Evolutionary conservation across 257 asterid genomes (phyloP), one percentile per base, ranked within the genome.

Genomic region (Solanum virginianum): DNA sequence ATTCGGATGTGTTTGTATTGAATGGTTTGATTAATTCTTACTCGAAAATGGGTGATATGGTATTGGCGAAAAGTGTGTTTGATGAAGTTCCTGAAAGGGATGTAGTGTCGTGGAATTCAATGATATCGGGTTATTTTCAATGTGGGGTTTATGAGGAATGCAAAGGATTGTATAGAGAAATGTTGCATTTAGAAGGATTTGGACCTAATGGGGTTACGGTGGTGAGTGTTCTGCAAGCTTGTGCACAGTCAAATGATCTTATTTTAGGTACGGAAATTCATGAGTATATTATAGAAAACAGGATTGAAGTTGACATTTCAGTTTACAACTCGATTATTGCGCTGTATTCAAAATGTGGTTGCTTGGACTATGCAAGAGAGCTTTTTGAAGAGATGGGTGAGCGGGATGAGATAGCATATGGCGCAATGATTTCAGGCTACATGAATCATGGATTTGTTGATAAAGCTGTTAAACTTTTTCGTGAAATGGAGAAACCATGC

Each of bases 41-140:
- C 65, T 91, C 98, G 3, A 90, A 95, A 85, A 89, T 92, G 75
- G 95, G 89, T 81, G 97, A 93, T 89, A 63, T 92, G 89, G 89
- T 81, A 80, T 92, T 93, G 0, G 98, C 98, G 1, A 89, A 91
- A 86, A 68, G 17, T 16, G 36, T 92, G 89, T 96, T 96, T 70
- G 91, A 94, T 86, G 90, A 84, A 85, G 91, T 96, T 93, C 89
- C 92, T 29, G 89, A 65, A 72, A 93, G 90, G 85, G 99, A 95
- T 87, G 84, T 87, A 86, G 98, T 95, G 22, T 92, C 98, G 7
- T 94, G 98, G 99, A 95, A 94, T 87, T 89, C 98, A 1, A 93
- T 95, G 94, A 90, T 94, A 88, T 87, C 99, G 1, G 98, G 98
- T 85, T 96, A 91, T 72, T 87, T 96, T 56, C 99, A 93, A 83